Percentiles rank a stretch among this genome's conserved stretches.
Conservation (phyloP, 352 stramenopile genomes). For the Pythium sukuiense region DNA sequence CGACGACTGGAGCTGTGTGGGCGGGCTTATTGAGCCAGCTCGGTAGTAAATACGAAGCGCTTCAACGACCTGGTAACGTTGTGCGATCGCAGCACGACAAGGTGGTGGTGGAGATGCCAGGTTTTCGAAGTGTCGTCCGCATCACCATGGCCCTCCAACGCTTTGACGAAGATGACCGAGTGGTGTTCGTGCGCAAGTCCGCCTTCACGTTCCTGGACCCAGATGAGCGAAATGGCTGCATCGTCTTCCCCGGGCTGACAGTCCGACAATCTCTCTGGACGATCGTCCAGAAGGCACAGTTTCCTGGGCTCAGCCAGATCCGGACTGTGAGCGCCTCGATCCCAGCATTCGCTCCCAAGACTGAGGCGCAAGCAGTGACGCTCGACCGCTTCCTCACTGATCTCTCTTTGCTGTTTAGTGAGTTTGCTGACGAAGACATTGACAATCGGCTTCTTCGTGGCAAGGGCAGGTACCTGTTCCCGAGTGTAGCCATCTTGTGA, state of each 20-base stretch:
- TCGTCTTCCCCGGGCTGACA: not conserved
- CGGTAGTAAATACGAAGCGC: not conserved
- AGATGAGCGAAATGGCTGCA: not conserved
- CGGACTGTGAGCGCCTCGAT: not conserved
- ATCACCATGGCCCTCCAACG: not conserved
- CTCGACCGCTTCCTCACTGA: not conserved
- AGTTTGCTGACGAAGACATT: conserved; percentile 1
- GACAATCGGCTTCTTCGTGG: not conserved
- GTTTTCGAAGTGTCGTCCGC: not conserved
- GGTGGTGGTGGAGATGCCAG: not conserved
- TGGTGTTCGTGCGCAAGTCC: not conserved
- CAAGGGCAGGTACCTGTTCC: not conserved
- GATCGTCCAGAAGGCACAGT: not conserved
- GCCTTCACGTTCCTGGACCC: not conserved
- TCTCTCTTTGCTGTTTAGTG: not conserved
- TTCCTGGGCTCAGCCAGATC: not conserved
- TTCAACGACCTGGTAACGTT: not conserved
- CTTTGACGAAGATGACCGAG: not conserved
- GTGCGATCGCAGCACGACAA: not conserved
- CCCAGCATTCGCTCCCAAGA: not conserved
- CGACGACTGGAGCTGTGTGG: conserved; percentile 10
- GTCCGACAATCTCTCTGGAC: not conserved
- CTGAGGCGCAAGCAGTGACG: not conserved
- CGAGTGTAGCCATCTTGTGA: not conserved
- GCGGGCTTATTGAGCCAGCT: not conserved